phyloP scores from a whole-genome alignment of 345 rosid species.

The Hibiscus mutabilis region DNA sequence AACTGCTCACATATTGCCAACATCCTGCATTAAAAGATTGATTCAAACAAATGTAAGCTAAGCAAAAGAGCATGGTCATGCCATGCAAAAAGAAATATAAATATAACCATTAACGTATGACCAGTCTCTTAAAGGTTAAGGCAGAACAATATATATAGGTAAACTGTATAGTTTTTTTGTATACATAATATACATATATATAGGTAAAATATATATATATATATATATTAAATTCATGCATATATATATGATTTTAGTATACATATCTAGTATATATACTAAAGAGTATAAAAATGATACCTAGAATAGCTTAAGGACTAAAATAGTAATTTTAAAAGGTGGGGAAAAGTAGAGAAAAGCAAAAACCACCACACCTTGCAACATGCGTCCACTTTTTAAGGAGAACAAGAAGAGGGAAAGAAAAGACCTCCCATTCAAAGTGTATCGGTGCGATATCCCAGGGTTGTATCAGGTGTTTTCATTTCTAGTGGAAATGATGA shows the following conservation, averaged over 20 bases:
- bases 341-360: not conserved
- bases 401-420: too few species aligned
- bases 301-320: not conserved
- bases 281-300: not conserved
- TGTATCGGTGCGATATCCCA: not conserved
- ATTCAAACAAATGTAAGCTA: not conserved
- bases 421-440: too few species aligned
- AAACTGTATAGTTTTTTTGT: too few species aligned
- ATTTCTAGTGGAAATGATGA: not conserved
- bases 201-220: too few species aligned
- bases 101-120: not conserved
- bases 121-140: constrained; percentile 7
- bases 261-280: too few species aligned
- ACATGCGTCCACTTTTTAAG: not conserved
- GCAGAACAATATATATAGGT: too few species aligned
- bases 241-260: too few species aligned
- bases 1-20: constrained; percentile 65
- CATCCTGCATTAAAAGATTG: constrained; percentile 43
- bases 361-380: not conserved
- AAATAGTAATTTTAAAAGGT: not conserved
- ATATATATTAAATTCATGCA: too few species aligned
- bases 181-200: too few species aligned
- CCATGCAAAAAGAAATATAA: not conserved
- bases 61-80: not conserved
- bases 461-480: not conserved